A percentile compares a stretch with the other conserved stretches of the same genome.
Evolutionary conservation across 129 eudicot species (phyloP).

Genomic region (Centaurea solstitialis): DNA sequence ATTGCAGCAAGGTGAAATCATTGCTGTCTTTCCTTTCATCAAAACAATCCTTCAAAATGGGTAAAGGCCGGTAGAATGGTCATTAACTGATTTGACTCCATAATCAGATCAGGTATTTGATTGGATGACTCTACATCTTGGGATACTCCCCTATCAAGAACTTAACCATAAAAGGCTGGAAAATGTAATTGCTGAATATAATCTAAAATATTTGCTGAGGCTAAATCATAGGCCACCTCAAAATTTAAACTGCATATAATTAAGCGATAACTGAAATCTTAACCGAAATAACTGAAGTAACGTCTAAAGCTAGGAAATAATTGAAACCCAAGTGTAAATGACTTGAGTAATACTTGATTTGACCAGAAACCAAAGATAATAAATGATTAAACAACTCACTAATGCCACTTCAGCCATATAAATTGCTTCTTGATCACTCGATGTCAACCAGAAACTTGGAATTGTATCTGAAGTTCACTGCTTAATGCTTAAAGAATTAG

Average conservation of each 20-base stretch:
- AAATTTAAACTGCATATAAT: not conserved
- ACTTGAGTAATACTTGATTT: not conserved
- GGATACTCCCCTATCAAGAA: not conserved
- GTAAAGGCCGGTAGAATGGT: not conserved
- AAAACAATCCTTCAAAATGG: not conserved
- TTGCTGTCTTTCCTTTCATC: not conserved
- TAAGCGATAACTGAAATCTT: not conserved
- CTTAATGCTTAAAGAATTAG: not conserved
- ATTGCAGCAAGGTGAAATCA: not conserved
- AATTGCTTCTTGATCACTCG: not conserved
- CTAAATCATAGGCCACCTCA: not conserved
- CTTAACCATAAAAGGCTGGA: not conserved
- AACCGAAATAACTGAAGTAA: not conserved
- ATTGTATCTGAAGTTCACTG: not conserved
- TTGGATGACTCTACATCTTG: not conserved
- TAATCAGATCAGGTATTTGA: not conserved
- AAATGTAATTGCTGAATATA: not conserved
- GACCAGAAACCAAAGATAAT: not conserved
- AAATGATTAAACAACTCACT: conserved; percentile 13
- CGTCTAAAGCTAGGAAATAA: conserved; percentile 2
- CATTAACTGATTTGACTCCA: not conserved
- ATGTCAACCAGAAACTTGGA: not conserved
- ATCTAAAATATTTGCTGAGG: not conserved
- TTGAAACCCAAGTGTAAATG: not conserved
- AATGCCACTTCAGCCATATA: not conserved